These are phyloP conservation scores for Venturiaceae sp. DNA, from an alignment of 2,329 filamentous ascomycete genomes.

Conservation along the genomic window DNA sequence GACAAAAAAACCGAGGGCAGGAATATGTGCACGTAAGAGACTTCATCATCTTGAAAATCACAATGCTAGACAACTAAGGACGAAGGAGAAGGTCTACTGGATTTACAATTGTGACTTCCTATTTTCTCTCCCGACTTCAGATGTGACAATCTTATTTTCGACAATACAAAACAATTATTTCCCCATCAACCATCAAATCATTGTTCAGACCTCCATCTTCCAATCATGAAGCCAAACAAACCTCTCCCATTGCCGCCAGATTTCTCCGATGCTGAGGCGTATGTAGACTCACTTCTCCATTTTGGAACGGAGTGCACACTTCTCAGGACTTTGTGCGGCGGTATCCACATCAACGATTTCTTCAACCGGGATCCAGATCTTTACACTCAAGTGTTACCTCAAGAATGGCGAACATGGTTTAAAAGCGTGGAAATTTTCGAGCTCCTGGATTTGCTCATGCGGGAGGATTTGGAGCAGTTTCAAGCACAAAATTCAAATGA, in stretches of 20 bases:
- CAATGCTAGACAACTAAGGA: no score
- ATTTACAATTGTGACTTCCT: no score
- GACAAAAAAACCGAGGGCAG: no score
- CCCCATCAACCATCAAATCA: background rate
- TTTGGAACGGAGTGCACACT: slow-evolving; percentile 67
- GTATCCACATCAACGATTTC: slow-evolving; percentile 96
- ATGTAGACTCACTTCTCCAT: slow-evolving; percentile 65
- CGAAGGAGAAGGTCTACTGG: background rate
- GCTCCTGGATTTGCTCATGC: slow-evolving; percentile 71
- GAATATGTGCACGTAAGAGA: no score
- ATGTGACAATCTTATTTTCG: no score
- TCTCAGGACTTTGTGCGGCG: slow-evolving; percentile 85
- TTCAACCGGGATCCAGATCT: slow-evolving; percentile 78
- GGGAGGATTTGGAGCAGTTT: slow-evolving; percentile 55
- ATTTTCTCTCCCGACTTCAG: no score
- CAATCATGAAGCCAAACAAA: slow-evolving; percentile 11
- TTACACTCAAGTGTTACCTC: slow-evolving; percentile 66
- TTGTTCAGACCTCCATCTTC: background rate
- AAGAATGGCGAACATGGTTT: slow-evolving; percentile 77
- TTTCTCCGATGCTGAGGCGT: slow-evolving; percentile 64
- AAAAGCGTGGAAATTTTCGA: slow-evolving; percentile 59
- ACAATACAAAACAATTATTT: background rate
- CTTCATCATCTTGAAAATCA: no score
- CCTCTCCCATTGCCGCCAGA: slow-evolving; percentile 60
- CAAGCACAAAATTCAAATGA: slow-evolving; percentile 12